Base-by-base conservation (phyloP, 2,329 filamentous ascomycete genomes). In the Calonectria henricotiae region DNA sequence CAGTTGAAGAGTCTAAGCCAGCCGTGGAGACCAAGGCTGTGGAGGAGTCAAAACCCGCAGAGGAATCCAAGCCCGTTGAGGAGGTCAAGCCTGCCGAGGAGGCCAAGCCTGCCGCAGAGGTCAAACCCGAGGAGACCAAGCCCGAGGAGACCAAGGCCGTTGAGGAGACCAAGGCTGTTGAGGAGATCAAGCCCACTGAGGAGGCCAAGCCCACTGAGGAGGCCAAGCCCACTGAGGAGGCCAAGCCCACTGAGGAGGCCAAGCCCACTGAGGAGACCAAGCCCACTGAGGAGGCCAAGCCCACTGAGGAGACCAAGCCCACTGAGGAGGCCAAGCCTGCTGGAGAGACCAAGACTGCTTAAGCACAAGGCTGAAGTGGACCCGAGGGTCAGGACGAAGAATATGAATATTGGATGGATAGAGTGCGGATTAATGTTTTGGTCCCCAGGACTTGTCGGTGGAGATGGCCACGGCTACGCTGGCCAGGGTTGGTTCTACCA, bases 21-120 rank as follows among this genome's bases (percentile, higher is more conserved):
- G 35, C 35, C 13, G 39, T 17, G 13, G 54, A 23, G 20, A 9
- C 30, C 11, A 46, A 67, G 61, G 32, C 15, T 13, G 9, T n/a
- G 15, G 51, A 67, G 27, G 70, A 73, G 43, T 30, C 41, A 20
- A 71, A 68, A 41, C 46, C 47, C 11, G 54, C 20, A 11, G 63
- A 63, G 23, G 47, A 60, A 5, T 1, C 13, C 4, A 62, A 65
- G 51, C 30, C 62, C 23, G 49, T 17, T 15, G 65, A 68, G 25
- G 44, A 62, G 25, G 20, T 20, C 20, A 73, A 73, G 55, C 54
- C 71, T 32, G 46, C 69, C 9, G 74, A 73, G 62, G 64, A 64
- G 3, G 63, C 51, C 46, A 55, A 67, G 15, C 39, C n/a, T 25
- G 20, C 20, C 20, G 20, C 20, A 20, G 20, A 20, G 20, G 20